A percentile compares a stretch with the other conserved stretches of the same genome.
These are phyloP conservation scores for Candida tetrigidarum DNA, from an alignment of 1,139 yeast species.

Conservation along the genomic window DNA sequence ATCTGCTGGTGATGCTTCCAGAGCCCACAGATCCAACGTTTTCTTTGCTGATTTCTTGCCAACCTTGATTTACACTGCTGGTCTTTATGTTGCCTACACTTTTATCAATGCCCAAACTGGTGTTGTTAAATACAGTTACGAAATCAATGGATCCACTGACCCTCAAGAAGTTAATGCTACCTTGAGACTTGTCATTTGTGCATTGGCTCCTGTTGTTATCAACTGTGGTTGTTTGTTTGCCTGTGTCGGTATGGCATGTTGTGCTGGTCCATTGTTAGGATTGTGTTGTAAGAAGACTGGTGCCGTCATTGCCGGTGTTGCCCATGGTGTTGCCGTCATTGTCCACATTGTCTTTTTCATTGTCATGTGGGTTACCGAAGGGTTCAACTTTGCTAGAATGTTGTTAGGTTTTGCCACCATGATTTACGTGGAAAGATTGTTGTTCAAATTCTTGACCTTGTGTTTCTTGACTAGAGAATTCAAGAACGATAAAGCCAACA, in stretches of 20 bases:
- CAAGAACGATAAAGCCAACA: slow-evolving; percentile 94
- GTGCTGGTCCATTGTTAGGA: slow-evolving; percentile 95
- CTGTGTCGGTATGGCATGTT: slow-evolving; percentile 84
- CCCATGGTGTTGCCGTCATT: slow-evolving; percentile 93
- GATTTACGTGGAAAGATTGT: slow-evolving; percentile 84
- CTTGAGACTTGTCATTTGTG: slow-evolving; percentile 84
- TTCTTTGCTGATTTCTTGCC: slow-evolving; percentile 88
- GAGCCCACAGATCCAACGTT: slow-evolving; percentile 91
- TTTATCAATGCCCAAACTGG: slow-evolving; percentile 98
- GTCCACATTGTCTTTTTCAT: slow-evolving; percentile 85
- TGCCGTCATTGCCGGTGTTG: slow-evolving; percentile 95
- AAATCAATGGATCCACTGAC: slow-evolving; percentile 26
- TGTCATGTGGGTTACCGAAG: slow-evolving; percentile 97
- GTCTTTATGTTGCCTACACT: slow-evolving; percentile 88
- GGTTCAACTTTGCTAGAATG: slow-evolving; percentile 87
- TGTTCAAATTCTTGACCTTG: slow-evolving; percentile 85
- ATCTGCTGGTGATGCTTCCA: slow-evolving; percentile 90
- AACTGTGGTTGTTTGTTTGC: slow-evolving; percentile 83
- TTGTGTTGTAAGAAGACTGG: slow-evolving; percentile 98
- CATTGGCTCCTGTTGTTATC: slow-evolving; percentile 90
- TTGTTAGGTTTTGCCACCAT: slow-evolving; percentile 84
- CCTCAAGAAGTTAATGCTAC: slow-evolving; percentile 73
- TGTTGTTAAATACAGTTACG: slow-evolving; percentile 55
- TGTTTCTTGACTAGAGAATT: slow-evolving; percentile 91
- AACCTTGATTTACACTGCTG: slow-evolving; percentile 84